Evolutionary conservation across 1,139 yeast genomes (phyloP).

Genomic region (Saccharomyces hybrid): DNA sequence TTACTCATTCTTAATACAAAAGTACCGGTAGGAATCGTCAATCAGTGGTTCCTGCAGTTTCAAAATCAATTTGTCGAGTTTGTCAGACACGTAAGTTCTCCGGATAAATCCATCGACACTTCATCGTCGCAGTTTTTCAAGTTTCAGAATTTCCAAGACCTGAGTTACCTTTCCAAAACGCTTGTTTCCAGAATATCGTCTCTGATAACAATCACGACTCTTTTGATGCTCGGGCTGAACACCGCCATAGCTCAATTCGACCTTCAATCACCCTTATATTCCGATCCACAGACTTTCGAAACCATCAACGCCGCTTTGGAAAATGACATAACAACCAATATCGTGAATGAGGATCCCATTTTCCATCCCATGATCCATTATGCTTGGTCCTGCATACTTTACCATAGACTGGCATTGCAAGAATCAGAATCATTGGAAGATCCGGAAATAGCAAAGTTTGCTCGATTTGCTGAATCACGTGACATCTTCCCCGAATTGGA

Average conservation of each 20-base stretch:
- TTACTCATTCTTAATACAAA: slow-evolving; percentile 32
- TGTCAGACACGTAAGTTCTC: background rate
- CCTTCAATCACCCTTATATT: background rate
- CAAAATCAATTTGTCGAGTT: background rate
- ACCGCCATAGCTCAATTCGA: background rate
- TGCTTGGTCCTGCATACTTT: slow-evolving; percentile 58
- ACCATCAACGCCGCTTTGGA: background rate
- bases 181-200: background rate
- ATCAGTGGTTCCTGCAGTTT: slow-evolving; percentile 45
- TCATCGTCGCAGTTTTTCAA: background rate
- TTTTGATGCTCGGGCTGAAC: background rate
- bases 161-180: background rate
- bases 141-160: background rate
- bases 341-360: slow-evolving; percentile 32
- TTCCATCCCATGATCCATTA: slow-evolving; percentile 49
- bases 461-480: slow-evolving; percentile 40
- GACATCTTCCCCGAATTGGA: slow-evolving; percentile 43
- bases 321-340: slow-evolving; percentile 32
- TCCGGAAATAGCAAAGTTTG: slow-evolving; percentile 28
- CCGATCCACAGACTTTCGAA: background rate
- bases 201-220: background rate
- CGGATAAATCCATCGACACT: background rate
- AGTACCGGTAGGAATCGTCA: slow-evolving; percentile 30
- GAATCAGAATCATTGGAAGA: background rate
- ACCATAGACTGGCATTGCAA: background rate